Evolutionary conservation across 106 monocot species (phyloP).

Genomic region (Phalaenopsis aphrodite): DNA sequence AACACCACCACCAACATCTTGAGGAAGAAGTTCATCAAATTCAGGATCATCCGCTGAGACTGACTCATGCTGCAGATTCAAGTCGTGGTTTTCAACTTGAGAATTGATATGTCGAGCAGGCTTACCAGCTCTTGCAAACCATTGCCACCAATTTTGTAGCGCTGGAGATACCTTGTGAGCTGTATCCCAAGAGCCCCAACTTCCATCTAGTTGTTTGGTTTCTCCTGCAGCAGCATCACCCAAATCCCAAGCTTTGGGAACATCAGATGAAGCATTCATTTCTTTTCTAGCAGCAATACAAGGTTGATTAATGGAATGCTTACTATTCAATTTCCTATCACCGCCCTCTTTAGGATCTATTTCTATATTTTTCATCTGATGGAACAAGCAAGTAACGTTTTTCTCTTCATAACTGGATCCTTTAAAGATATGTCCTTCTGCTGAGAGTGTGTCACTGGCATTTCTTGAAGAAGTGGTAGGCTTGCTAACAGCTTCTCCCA

Average conservation of each 20-base stretch:
- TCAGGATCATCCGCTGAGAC: neutral
- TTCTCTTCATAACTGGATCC: neutral
- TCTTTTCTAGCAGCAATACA: neutral
- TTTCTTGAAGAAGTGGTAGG: neutral
- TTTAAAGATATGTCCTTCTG: neutral
- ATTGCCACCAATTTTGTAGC: neutral
- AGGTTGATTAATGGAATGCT: neutral
- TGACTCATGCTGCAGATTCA: neutral
- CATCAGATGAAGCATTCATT: neutral
- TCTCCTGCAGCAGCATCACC: neutral
- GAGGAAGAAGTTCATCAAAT: neutral
- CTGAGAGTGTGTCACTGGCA: neutral
- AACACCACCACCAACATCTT: neutral
- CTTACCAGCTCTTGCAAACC: neutral
- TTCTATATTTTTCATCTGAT: neutral
- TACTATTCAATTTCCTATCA: neutral
- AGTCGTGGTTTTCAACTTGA: neutral
- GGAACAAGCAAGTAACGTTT: neutral
- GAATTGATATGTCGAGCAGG: neutral
- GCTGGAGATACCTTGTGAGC: neutral
- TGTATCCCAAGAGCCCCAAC: slow-evolving; percentile 3
- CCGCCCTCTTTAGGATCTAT: neutral
- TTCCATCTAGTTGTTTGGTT: neutral
- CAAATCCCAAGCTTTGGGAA: too few species aligned
- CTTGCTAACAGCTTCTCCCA: neutral